Base-by-base conservation (phyloP, 768 basidiomycete genomes). In the Heimioporus sp. region DNA sequence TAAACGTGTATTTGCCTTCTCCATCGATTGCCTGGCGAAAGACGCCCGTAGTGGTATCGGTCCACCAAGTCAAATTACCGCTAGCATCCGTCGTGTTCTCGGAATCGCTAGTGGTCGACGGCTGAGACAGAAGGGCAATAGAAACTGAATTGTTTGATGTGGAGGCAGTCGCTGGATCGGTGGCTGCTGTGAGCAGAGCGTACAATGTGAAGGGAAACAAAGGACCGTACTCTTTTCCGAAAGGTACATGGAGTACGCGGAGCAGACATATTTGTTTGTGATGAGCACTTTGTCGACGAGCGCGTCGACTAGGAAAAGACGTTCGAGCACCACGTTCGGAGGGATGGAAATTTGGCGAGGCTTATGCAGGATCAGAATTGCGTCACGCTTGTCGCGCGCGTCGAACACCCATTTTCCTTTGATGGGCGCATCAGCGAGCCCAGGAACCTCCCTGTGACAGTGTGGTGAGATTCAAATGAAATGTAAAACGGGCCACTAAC, bases 371-470 rank as follows among this genome's bases (percentile, higher is more conserved):
- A 70, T 57, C 17, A 73, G 54, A 35, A 73, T 24, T 19, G 69
- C 72, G 0, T 63, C 67, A 2, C 66, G 65, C 39, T 58, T 65
- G 11, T 41, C 32, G 19, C 57, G 50, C 11, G 41, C 43, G 24
- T 61, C 49, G 20, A 72, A 74, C 16, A 50, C 37, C 69, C 71
- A 74, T 17, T 57, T 56, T 19, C 63, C 69, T 46, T 67, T 72
- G 44, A 72, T 32, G 24, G 67, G 52, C 20, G 64, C 65, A 19
- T 58, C 57, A 5, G 53, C 61, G n/a, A 70, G 21, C 1, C 60
- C 64, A 7, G 57, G 42, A 12, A 56, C 3, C 19, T 40, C 55
- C 3, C 63, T 64, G 46, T 31, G 2, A 31, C 36, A 10, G 37
- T 42, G 15, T 11, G 1, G 21, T 43, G 15, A 49, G 41, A 10